These are phyloP conservation scores for Symbiodinium natans DNA, from an alignment of 73 alveolate species.

Conservation along the genomic window DNA sequence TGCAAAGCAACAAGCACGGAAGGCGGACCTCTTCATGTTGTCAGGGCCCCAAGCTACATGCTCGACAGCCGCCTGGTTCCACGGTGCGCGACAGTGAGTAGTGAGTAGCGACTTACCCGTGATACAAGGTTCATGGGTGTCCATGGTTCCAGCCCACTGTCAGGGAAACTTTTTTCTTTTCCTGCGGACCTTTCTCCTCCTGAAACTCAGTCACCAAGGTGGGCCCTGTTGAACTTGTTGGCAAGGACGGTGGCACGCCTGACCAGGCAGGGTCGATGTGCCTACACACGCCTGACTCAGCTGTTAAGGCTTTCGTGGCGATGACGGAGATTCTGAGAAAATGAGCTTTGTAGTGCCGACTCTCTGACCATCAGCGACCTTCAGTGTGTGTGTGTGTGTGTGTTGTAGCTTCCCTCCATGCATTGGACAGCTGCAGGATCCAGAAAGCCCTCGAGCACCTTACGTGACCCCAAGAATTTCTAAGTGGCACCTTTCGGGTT, in stretches of 20 bases:
- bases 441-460: constrained; percentile 47
- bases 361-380: not conserved
- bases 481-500: too few relatives aligned
- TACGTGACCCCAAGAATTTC: constrained; percentile 21
- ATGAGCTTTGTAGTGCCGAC: not conserved
- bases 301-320: not conserved
- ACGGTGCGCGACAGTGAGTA: too few relatives aligned
- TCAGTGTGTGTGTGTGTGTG: too few relatives aligned
- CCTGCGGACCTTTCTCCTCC: too few relatives aligned
- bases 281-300: not conserved
- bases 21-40: constrained; percentile 82
- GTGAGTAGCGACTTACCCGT: too few relatives aligned
- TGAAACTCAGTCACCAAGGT: not conserved
- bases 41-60: not conserved
- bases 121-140: too few relatives aligned
- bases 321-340: not conserved
- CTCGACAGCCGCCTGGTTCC: not conserved
- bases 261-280: constrained; percentile 26
- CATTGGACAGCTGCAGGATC: constrained; percentile 65
- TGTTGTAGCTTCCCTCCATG: too few relatives aligned
- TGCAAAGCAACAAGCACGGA: not conserved
- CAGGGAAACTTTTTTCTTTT: too few relatives aligned
- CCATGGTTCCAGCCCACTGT: too few relatives aligned
- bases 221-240: constrained; percentile 67
- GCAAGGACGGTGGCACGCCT: constrained; percentile 14